Base-by-base conservation (phyloP, 2,329 filamentous ascomycete species). In the Trichoderma simmonsii region DNA sequence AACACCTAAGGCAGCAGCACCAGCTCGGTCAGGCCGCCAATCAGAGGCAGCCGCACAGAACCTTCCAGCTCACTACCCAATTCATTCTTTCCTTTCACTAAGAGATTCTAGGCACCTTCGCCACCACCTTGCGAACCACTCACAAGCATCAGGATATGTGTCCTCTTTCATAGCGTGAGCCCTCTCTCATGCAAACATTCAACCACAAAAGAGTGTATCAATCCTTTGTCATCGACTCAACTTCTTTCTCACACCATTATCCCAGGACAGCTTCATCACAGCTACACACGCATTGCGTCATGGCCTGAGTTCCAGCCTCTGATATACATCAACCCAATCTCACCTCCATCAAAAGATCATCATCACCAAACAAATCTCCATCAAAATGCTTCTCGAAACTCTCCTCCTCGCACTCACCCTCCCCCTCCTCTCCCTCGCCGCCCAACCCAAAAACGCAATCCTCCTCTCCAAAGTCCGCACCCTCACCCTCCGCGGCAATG, bases 401-500 rank as follows among this genome's bases (percentile, higher is more conserved):
- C 57, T 78, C 56, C 63, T 74, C 66, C 61, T 75, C 67, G 11
- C 75, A 66, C 69, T 80, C 72, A 26, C 74, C 69, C 74, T 80
- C 51, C 77, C 78, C 18, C 59, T 75, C 64, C 75, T 79, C 64
- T 61, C 76, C 71, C 70, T 76, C 54, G 67, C 77, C 60, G 74
- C 76, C 4, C 78, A 79, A 8, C 83, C 86, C 71, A 54, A 62
- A 5, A 82, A 88, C 77, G 87, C 87, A 71, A 86, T 89, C 78
- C 85, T 87, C 72, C 85, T 89, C 76, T 89, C 87, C 30, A 77
- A 85, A 3, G 92, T 98, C 70, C 88, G 93, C 75, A 87, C 91
- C 62, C 88, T 98, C 54, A 98, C 95, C 7, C 88, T 98, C 14
- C 91, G 90, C 73, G 86, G 87, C 75, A 86, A 87, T 73, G 81